Evolutionary conservation across 2,329 filamentous ascomycete species (phyloP), one percentile per base, ranked within the genome.

Genomic region (Penicillium sp.): DNA sequence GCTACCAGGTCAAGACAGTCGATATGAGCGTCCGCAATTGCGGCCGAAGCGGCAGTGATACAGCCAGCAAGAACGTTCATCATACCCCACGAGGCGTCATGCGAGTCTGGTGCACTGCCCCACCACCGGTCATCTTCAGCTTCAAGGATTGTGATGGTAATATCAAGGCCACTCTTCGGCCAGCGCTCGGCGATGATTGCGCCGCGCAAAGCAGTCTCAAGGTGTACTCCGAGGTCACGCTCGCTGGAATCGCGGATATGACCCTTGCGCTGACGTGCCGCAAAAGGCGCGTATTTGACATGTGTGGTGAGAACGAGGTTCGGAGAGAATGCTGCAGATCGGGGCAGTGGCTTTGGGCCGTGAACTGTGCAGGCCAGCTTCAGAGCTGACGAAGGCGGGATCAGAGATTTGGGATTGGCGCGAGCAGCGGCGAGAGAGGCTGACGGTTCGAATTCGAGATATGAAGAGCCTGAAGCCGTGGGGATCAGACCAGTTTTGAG

Each of bases 91-190:
- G 90, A 87, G 65, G 88, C 88, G 61, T 88, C 85, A 60, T 75
- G 76, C 22, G 69, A 79, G 61, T 79, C 82, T 9, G 77, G 73
- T 22, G 80, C 79, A 73, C 87, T 84, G 4, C 84, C 87, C 84
- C 85, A 87, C 83, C 86, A 88, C 38, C 83, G 82, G 70, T 94
- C 90, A 75, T 97, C 92, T 73, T 98, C 95, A 3, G 92, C 94
- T 79, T 99, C 95, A 19, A 99, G 83, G 53, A 99, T 88, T 0
- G 93, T 97, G 53, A 99, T 88, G 19, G 97, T 89, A 44, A 99
- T 89, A 75, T 99, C 95, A n/a, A 97, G 89, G 49, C 92, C 93
- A 76, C 92, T 97, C 83, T 99, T 99, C n/a, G 95, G 95, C 92
- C 94, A 99, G 61, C 94, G 85, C 75, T 97, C 93, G 15, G 92